Evolutionary conservation across 2,329 filamentous ascomycete genomes (phyloP), one percentile per base, ranked within the genome.

Genomic region (Neonectria punicea): DNA sequence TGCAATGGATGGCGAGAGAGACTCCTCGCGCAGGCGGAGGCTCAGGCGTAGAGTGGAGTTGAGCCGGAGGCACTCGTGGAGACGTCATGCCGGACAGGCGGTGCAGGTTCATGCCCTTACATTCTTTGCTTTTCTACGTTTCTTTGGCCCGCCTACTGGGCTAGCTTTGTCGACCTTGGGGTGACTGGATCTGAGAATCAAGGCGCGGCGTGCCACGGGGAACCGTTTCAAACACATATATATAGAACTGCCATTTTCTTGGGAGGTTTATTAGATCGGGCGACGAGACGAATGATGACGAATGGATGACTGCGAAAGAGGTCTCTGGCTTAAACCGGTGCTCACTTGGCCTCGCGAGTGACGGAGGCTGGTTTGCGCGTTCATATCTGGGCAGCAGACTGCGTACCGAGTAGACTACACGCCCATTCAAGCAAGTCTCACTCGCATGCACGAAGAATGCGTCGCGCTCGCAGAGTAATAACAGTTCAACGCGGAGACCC

Each of bases 1-100:
- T 98, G 94, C 80, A 91, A 94, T 62, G 87, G 89, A 61, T 96
- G 94, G 92, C 88, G 94, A 76, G 89, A 90, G 75, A 88, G 92
- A 70, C 81, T 97, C 53, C 86, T 94, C 65, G 89, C 87, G 14
- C 86, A 89, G 75, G 87, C 85, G n/a, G 86, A 87, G 69, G 79
- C 84, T 28, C 80, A 81, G 65, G 82, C 80, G 36, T 81, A 54
- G 50, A 51, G 57, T 32, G 13, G 39, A 51, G 36, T 14, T 36
- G 16, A 22, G 41, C n/a, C 46, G 28, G 53, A 49, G 54, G 32
- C 61, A 32, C 44, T 32, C 36, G 43, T 55, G 22, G 16, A 57
- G 51, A 43, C 47, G 44, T 63, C 54, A 44, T 53, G 59, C 61
- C 46, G 32, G 32, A 30, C 47, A 60, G 59, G 56, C 63, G 53